Conservation (phyloP, 1,284 basidiomycete genomes). For the Lentinula novae-zelandiae region DNA sequence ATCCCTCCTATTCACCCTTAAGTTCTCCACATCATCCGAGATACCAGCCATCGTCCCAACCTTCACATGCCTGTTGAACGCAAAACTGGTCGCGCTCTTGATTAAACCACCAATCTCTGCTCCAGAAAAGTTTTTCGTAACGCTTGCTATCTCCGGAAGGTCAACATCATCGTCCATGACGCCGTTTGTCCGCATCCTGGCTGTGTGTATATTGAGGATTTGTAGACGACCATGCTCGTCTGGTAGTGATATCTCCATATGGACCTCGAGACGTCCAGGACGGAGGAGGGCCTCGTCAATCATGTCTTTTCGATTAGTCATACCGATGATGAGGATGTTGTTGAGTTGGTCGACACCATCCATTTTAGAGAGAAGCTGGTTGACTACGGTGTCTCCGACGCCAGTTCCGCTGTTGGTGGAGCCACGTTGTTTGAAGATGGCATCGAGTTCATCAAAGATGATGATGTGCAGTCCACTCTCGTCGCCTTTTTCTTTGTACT, state of each 20-base stretch:
- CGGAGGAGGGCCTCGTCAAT: slow-evolving; percentile 98
- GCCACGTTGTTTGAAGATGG: slow-evolving; percentile 98
- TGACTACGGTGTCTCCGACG: slow-evolving; percentile 97
- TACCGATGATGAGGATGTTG: slow-evolving; percentile 99
- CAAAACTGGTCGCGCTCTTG: slow-evolving; percentile 97
- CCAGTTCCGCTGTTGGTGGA: slow-evolving; percentile 89
- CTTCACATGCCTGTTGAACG: slow-evolving; percentile 97
- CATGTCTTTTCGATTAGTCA: slow-evolving; percentile 99
- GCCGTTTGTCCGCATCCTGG: slow-evolving; percentile 89
- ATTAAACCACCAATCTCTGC: slow-evolving; percentile 96
- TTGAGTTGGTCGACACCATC: slow-evolving; percentile 99
- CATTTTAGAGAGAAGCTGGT: slow-evolving; percentile 99
- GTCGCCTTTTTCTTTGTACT: slow-evolving; percentile 99
- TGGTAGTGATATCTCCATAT: slow-evolving; percentile 98
- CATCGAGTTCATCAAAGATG: slow-evolving; percentile 99
- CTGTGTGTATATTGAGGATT: slow-evolving; percentile 94
- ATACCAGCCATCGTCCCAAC: slow-evolving; percentile 97
- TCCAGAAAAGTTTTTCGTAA: slow-evolving; percentile 98
- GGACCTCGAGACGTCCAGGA: slow-evolving; percentile 98
- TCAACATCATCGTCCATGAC: slow-evolving; percentile 92
- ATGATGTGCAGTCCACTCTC: slow-evolving; percentile 99
- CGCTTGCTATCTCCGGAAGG: slow-evolving; percentile 75
- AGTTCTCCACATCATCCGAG: slow-evolving; percentile 90
- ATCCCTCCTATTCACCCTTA: slow-evolving; percentile 86
- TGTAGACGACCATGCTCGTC: slow-evolving; percentile 92